Percentiles rank a stretch among this genome's conserved stretches.
Evolutionary conservation across 2,329 filamentous ascomycete species (phyloP).

Genomic region (Amesomyces nigricolor): DNA sequence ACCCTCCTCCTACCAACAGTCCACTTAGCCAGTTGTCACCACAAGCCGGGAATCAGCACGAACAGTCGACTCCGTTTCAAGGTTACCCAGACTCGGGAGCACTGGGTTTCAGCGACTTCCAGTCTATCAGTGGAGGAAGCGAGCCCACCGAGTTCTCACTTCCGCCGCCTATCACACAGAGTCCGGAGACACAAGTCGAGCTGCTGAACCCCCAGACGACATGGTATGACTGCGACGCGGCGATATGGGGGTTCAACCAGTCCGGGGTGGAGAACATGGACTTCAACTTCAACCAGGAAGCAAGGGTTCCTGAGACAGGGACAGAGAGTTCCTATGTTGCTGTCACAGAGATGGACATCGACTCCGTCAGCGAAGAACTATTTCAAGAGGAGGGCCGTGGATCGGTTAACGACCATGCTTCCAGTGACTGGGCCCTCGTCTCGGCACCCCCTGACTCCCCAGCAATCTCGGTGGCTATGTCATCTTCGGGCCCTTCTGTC

Average conservation of each 20-base stretch:
- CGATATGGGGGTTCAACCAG: conserved; percentile 9
- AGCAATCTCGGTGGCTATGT: conserved; percentile 4
- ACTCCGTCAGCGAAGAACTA: conserved; percentile 9
- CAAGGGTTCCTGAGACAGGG: not conserved
- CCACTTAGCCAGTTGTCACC: not conserved
- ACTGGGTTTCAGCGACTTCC: conserved; percentile 6
- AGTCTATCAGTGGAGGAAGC: not conserved
- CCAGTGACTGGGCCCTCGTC: conserved; percentile 21
- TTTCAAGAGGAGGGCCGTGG: conserved; percentile 2
- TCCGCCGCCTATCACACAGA: not conserved
- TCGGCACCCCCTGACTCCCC: conserved; percentile 16
- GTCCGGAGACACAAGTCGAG: conserved; percentile 15
- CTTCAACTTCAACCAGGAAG: conserved; percentile 6
- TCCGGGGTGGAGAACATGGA: not conserved
- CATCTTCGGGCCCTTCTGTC: conserved; percentile 15
- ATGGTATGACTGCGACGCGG: conserved; percentile 24
- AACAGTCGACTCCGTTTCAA: not conserved
- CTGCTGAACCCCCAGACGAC: conserved; percentile 22
- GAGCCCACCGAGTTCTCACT: not conserved
- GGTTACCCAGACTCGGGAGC: conserved; percentile 3
- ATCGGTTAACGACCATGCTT: conserved; percentile 7
- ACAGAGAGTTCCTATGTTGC: conserved; percentile 14
- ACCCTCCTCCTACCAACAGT: not conserved
- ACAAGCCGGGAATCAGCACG: not conserved
- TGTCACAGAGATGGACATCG: conserved; percentile 12